These are phyloP conservation scores for Metarhizium album DNA, from an alignment of 2,329 filamentous ascomycete species.

Conservation along the genomic window DNA sequence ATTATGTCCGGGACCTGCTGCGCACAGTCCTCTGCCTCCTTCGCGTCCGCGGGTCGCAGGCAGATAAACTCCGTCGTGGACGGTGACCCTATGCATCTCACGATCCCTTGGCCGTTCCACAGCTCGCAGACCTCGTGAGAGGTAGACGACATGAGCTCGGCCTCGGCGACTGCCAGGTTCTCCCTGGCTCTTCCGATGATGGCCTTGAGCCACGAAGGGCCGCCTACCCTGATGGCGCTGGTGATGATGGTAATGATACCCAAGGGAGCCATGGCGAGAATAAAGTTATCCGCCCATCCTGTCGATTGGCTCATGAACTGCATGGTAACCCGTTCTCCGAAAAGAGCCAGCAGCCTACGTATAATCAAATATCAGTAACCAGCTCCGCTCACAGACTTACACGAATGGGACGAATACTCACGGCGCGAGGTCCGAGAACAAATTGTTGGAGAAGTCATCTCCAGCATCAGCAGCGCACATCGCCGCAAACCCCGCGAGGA, in stretches of 20 bases:
- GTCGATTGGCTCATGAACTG: constrained; percentile 36
- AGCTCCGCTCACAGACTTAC: background rate
- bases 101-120: constrained; percentile 29
- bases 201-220: constrained; percentile 29
- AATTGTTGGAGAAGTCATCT: constrained; percentile 13
- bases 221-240: constrained; percentile 33
- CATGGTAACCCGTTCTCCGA: constrained; percentile 35
- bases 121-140: constrained; percentile 33
- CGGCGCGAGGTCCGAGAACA: constrained; percentile 11
- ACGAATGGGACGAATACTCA: background rate
- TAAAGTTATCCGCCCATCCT: constrained; percentile 29
- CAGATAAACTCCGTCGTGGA: constrained; percentile 11
- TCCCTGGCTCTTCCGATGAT: constrained; percentile 35
- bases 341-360: constrained; percentile 16
- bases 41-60: background rate
- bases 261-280: constrained; percentile 35
- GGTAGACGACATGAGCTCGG: constrained; percentile 34
- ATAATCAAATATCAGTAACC: too few relatives aligned
- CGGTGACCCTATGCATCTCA: constrained; percentile 11
- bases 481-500: too few relatives aligned
- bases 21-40: background rate
- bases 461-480: constrained; percentile 8
- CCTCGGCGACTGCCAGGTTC: constrained; percentile 26
- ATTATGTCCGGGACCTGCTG: background rate
- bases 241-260: constrained; percentile 34